Evolutionary conservation across 2,329 filamentous ascomycete genomes (phyloP).

Genomic region (Aspergillus latus): DNA sequence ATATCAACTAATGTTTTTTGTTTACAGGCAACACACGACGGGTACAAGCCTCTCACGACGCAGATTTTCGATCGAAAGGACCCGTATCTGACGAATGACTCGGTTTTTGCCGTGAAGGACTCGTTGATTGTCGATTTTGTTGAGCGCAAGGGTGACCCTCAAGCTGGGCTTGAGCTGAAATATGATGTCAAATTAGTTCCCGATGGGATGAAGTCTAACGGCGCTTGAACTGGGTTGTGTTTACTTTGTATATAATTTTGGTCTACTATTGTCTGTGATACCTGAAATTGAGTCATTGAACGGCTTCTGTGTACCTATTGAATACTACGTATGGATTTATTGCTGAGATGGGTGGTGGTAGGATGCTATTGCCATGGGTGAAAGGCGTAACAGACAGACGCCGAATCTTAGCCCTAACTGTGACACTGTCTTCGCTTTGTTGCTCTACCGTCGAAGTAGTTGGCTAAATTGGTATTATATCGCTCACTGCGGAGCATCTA

Average conservation of each 20-base stretch:
- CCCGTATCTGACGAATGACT: constrained; percentile 60
- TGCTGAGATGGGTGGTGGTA: too few relatives aligned
- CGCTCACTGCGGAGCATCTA: neutral
- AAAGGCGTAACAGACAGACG: neutral
- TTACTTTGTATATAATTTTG: constrained; percentile 1
- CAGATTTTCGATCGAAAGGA: constrained; percentile 73
- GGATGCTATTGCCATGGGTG: too few relatives aligned
- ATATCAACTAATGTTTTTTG: neutral
- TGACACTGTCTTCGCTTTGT: neutral
- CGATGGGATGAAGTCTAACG: neutral
- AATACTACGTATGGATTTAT: too few relatives aligned
- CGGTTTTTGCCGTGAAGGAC: constrained; percentile 62
- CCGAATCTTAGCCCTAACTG: neutral
- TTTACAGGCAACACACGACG: constrained; percentile 42
- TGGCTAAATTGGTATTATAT: neutral
- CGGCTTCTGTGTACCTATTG: neutral
- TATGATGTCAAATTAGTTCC: constrained; percentile 53
- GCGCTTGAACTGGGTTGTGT: neutral
- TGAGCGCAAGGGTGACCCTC: constrained; percentile 51
- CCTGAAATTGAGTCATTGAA: neutral
- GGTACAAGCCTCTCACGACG: constrained; percentile 69
- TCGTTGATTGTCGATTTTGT: constrained; percentile 59
- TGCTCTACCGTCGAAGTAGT: neutral
- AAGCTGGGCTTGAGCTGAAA: constrained; percentile 54
- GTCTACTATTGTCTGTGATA: neutral